Conservation (phyloP, 2,329 filamentous ascomycete species). For the Neoscytalidium dimidiatum region DNA sequence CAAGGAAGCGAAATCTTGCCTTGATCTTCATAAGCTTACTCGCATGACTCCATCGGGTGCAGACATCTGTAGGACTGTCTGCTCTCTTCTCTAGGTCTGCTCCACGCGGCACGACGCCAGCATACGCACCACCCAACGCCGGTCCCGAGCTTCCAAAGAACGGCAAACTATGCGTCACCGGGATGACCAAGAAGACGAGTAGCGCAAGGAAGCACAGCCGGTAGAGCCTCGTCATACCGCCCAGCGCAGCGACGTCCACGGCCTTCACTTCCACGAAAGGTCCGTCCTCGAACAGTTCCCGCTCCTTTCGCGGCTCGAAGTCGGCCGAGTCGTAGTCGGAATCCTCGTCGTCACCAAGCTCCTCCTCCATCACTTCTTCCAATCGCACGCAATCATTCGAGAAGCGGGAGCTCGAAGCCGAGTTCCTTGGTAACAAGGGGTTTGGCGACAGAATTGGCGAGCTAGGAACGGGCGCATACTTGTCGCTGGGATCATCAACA, state of each 20-base stretch:
- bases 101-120: not conserved
- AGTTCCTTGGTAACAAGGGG: not conserved
- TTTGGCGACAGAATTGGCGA: not conserved
- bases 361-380: slow-evolving; percentile 2
- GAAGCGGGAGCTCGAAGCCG: not conserved
- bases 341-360: not conserved
- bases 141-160: not conserved
- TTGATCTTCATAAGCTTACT: slow-evolving; percentile 21
- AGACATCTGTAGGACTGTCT: slow-evolving; percentile 35
- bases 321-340: not conserved
- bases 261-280: not conserved
- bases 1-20: not conserved
- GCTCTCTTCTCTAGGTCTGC: slow-evolving; percentile 25
- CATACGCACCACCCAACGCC: not conserved
- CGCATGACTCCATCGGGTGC: slow-evolving; percentile 41
- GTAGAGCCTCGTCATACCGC: not conserved
- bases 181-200: not conserved
- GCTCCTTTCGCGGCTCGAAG: not conserved
- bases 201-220: slow-evolving; percentile 1
- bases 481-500: slow-evolving; percentile 5
- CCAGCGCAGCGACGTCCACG: not conserved
- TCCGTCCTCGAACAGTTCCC: not conserved
- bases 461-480: not conserved
- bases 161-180: not conserved
- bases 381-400: not conserved